Percentiles rank a stretch among this genome's conserved stretches.
These are phyloP conservation scores for Rhizopus microsporus DNA, from an alignment of 371 early-diverging fungal species.

Conservation along the genomic window DNA sequence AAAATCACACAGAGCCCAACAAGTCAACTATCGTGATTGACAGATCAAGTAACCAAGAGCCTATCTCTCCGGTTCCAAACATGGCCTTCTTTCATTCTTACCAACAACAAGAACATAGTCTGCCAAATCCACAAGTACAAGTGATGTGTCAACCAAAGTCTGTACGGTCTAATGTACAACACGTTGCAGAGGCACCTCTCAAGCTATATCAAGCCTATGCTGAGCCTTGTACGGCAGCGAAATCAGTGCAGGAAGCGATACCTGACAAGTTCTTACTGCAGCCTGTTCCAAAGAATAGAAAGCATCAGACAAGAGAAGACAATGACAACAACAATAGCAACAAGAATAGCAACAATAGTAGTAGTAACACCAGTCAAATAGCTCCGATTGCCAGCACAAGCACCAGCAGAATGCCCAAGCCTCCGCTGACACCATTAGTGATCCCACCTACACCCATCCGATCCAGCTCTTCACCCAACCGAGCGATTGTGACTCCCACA, in stretches of 20 bases:
- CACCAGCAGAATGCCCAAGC: slow-evolving; percentile 13
- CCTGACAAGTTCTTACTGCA: slow-evolving; percentile 14
- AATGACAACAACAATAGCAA: background rate
- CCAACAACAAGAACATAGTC: background rate
- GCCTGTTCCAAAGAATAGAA: slow-evolving; percentile 24
- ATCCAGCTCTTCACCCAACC: slow-evolving; percentile 19
- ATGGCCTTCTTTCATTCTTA: slow-evolving; percentile 8
- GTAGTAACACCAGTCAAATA: background rate
- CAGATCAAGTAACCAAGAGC: slow-evolving; percentile 3
- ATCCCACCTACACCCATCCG: slow-evolving; percentile 29
- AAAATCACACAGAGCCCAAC: slow-evolving; percentile 13
- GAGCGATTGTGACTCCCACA: slow-evolving; percentile 10
- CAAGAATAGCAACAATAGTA: no score
- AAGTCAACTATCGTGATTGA: slow-evolving; percentile 15
- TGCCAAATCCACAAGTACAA: slow-evolving; percentile 18
- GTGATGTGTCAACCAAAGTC: slow-evolving; percentile 21
- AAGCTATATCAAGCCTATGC: slow-evolving; percentile 16
- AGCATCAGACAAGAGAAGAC: background rate
- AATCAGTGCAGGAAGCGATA: slow-evolving; percentile 1
- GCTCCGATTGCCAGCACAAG: slow-evolving; percentile 1
- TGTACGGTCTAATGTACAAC: slow-evolving; percentile 25
- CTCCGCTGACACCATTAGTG: slow-evolving; percentile 30
- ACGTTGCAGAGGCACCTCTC: slow-evolving; percentile 7
- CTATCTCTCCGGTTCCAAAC: slow-evolving; percentile 3
- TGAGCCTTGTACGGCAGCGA: slow-evolving; percentile 9